Evolutionary conservation across 805 yeast species (phyloP).

Genomic region (Metschnikowia koreensis): DNA sequence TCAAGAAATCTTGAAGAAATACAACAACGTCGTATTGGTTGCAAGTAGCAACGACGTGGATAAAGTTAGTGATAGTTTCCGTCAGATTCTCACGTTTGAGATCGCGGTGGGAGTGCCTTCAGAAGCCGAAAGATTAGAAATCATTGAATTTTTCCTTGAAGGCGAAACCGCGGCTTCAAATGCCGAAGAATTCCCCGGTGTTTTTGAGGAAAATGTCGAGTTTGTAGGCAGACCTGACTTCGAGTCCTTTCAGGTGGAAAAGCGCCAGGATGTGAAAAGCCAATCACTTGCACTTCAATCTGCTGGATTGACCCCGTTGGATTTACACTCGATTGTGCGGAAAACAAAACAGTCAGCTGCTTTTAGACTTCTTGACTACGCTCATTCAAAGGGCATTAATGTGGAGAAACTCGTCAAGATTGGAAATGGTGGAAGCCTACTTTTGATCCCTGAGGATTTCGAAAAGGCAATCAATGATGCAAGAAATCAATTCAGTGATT

Average conservation of each 20-base stretch:
- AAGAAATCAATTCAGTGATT: slow-evolving; percentile 82
- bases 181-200: slow-evolving; percentile 16
- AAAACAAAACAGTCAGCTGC: slow-evolving; percentile 60
- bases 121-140: slow-evolving; percentile 66
- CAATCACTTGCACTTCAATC: slow-evolving; percentile 72
- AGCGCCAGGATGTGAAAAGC: slow-evolving; percentile 46
- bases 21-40: slow-evolving; percentile 47
- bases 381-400: slow-evolving; percentile 21
- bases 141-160: slow-evolving; percentile 52
- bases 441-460: slow-evolving; percentile 58
- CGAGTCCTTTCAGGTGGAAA: slow-evolving; percentile 20
- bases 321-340: slow-evolving; percentile 66
- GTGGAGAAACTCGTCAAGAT: slow-evolving; percentile 34
- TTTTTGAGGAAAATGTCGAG: slow-evolving; percentile 21
- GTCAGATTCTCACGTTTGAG: slow-evolving; percentile 75
- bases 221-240: slow-evolving; percentile 18
- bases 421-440: slow-evolving; percentile 56
- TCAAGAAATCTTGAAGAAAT: slow-evolving; percentile 48
- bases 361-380: slow-evolving; percentile 42
- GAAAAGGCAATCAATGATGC: slow-evolving; percentile 75
- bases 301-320: slow-evolving; percentile 90
- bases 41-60: slow-evolving; percentile 74
- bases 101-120: slow-evolving; percentile 72
- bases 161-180: slow-evolving; percentile 18
- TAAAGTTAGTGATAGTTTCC: slow-evolving; percentile 58